phyloP scores from a whole-genome alignment of 257 asterid genomes.

The Anisodus acutangulus region DNA sequence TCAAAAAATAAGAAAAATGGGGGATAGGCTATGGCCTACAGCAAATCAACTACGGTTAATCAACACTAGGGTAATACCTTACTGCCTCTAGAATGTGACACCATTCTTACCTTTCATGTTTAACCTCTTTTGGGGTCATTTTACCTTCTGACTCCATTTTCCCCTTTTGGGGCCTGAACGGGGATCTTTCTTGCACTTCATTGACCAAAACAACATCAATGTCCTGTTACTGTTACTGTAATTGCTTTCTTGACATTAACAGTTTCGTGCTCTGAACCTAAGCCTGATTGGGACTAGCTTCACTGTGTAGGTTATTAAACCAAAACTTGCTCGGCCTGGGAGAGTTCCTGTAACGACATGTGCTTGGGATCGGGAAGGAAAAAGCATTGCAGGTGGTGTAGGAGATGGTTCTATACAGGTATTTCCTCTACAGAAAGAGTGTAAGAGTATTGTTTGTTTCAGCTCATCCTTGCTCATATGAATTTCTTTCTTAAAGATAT shows the following conservation, averaged over 20 bases:
- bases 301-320: slow-evolving; percentile 79
- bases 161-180: not conserved
- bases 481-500: slow-evolving; percentile 54
- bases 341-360: slow-evolving; percentile 93
- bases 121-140: not conserved
- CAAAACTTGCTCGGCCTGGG: slow-evolving; percentile 88
- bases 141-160: not conserved
- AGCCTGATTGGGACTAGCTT: slow-evolving; percentile 39
- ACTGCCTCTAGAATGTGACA: slow-evolving; percentile 5
- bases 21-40: not conserved
- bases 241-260: slow-evolving; percentile 22
- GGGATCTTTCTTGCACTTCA: not conserved
- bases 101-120: not conserved
- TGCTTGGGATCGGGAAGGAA: slow-evolving; percentile 94
- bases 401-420: slow-evolving; percentile 99
- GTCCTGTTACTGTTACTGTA: not conserved
- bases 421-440: slow-evolving; percentile 7
- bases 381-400: slow-evolving; percentile 83
- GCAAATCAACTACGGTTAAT: not conserved
- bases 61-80: slow-evolving; percentile 6
- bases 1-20: too few relatives aligned
- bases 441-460: not conserved
- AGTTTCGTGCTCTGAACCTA: not conserved
- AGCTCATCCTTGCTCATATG: not conserved
- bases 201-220: slow-evolving; percentile 13